Evolutionary conservation across 1,284 basidiomycete species (phyloP).

Genomic region (Marasmius oreades): DNA sequence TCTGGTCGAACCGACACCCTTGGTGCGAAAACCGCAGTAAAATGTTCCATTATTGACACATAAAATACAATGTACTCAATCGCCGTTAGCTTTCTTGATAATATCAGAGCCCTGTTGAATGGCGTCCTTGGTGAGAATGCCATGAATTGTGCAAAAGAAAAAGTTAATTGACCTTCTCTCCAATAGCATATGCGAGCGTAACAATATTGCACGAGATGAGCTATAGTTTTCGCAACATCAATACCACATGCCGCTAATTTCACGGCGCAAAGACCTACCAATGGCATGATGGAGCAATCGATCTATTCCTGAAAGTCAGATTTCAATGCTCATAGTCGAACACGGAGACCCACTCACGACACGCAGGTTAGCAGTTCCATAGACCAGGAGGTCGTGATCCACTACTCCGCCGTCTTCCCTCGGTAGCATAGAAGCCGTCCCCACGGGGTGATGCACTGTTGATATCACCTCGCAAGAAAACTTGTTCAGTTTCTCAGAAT

Average conservation of each 20-base stretch:
- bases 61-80: no score
- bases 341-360: no score
- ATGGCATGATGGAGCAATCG: constrained; percentile 9
- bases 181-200: constrained; percentile 4
- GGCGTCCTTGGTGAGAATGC: neutral
- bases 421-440: neutral
- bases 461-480: neutral
- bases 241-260: neutral
- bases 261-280: neutral
- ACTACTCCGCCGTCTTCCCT: neutral
- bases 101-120: neutral
- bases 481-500: neutral
- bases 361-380: neutral
- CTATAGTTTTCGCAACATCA: neutral
- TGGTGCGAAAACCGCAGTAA: no score
- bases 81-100: neutral
- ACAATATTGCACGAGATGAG: constrained; percentile 4
- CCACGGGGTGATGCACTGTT: neutral
- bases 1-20: no score
- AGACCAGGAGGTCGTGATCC: neutral
- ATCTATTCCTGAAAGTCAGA: neutral
- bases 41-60: no score
- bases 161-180: constrained; percentile 1
- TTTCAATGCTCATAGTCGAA: neutral
- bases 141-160: neutral